A percentile compares a stretch with the other conserved stretches of the same genome.
These are phyloP conservation scores for Aspergillus funiculosus DNA, from an alignment of 495 filamentous ascomycete genomes.

Conservation along the genomic window DNA sequence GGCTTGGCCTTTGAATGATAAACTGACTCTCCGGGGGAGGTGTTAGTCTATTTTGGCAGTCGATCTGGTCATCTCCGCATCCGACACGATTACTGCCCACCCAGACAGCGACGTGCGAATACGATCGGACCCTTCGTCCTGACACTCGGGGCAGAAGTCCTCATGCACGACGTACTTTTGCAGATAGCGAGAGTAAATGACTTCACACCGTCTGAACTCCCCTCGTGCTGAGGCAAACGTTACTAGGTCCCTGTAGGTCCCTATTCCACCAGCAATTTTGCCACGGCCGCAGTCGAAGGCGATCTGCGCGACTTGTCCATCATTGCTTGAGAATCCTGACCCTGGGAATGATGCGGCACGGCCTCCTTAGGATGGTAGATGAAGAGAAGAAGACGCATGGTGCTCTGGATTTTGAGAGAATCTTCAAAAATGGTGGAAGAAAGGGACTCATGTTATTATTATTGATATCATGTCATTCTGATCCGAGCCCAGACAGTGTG, in stretches of 20 bases:
- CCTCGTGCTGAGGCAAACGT: constrained; percentile 40
- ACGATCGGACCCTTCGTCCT: constrained; percentile 24
- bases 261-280: constrained; percentile 26
- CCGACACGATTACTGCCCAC: constrained; percentile 32
- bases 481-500: not conserved
- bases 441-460: too few relatives aligned
- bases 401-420: too few relatives aligned
- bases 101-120: constrained; percentile 39
- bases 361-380: too few relatives aligned
- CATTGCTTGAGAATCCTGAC: constrained; percentile 38
- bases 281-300: constrained; percentile 36
- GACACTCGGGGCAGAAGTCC: constrained; percentile 31
- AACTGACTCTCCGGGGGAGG: not conserved
- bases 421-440: not conserved
- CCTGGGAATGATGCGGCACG: constrained; percentile 1
- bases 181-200: constrained; percentile 40
- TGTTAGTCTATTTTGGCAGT: constrained; percentile 36
- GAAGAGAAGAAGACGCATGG: too few relatives aligned
- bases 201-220: constrained; percentile 37
- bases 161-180: constrained; percentile 39
- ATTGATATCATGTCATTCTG: constrained; percentile 1
- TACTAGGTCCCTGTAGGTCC: constrained; percentile 39
- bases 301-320: constrained; percentile 31
- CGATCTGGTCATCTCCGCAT: constrained; percentile 22
- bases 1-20: constrained; percentile 4